Percentiles rank a stretch among this genome's conserved stretches.
Evolutionary conservation across 345 rosid genomes (phyloP).

Genomic region (Moricandia arvensis): DNA sequence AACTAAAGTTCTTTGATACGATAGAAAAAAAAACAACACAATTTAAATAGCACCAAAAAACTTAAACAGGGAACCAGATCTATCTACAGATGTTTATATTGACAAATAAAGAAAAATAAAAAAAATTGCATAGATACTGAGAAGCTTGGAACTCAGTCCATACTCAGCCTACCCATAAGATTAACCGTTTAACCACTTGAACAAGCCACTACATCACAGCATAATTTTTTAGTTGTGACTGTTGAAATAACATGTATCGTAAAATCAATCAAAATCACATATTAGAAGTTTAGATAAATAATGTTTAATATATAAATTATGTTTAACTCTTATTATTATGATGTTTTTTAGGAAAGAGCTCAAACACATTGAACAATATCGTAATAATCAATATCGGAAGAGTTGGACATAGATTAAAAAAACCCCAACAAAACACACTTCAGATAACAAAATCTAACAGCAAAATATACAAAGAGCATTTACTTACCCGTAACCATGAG

Average conservation of each 20-base stretch:
- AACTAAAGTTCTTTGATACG: neutral
- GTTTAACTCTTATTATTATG: too few relatives aligned
- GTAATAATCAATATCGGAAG: too few relatives aligned
- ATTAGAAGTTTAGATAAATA: too few relatives aligned
- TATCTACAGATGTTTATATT: neutral
- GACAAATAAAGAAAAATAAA: neutral
- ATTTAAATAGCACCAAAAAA: neutral
- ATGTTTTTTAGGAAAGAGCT: too few relatives aligned
- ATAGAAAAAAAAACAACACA: neutral
- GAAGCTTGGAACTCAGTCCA: neutral
- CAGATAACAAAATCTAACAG: neutral
- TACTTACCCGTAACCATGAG: neutral
- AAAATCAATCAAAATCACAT: too few relatives aligned
- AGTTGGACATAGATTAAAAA: too few relatives aligned
- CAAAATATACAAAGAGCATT: neutral
- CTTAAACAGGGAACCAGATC: conserved; percentile 4
- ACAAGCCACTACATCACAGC: neutral
- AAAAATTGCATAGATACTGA: neutral
- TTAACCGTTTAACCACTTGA: neutral
- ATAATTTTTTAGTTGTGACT: neutral
- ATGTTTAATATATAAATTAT: too few relatives aligned
- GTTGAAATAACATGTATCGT: neutral
- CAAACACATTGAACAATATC: too few relatives aligned
- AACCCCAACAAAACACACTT: neutral
- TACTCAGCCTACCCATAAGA: neutral